Base-by-base conservation (phyloP, 2,329 filamentous ascomycete genomes). In the Paramyrothecium roridum region DNA sequence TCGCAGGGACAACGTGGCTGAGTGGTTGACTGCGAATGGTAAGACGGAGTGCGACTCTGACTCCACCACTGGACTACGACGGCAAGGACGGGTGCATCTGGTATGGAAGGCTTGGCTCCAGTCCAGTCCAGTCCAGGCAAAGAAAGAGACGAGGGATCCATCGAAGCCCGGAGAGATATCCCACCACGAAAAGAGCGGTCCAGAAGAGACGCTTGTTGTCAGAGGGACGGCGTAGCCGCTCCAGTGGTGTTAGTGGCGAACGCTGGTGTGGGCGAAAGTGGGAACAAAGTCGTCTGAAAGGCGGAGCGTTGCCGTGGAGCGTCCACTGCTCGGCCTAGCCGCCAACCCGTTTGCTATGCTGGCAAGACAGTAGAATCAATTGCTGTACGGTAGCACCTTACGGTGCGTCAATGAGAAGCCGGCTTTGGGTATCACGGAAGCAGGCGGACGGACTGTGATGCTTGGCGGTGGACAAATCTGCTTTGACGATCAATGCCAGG, bases 1-100 rank as follows among this genome's bases (percentile, higher is more conserved):
- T 59, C 61, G 60, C 57, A 52, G 58, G 64, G 58, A 57, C 67
- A 64, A 69, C 63, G 65, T 67, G 62, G 59, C 61, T 57, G 57
- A 59, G 57, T 56, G 54, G 59, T 45, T 50, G 60, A 55, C 60
- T 59, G 54, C 56, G 61, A 67, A 64, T 64, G 59, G 62, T 53
- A 63, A 63, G 54, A 52, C 50, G 53, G 49, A 50, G 48, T 52
- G 55, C 51, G 55, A 48, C 58, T 56, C 55, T 56, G 59, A 56
- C 54, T 57, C 59, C 60, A 59, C 59, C 55, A 55, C 21, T 26
- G 48, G 40, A 45, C 16, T 45, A 20, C 40, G 4, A 20, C 19
- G 40, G 40, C n/a, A 45, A 30, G 26, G 26, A 30, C 26, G 37
- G 37, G 16, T 13, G 16, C 4, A 13, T 17, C 37, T 43, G 37